Conservation (phyloP, 1,284 basidiomycete species). For the Ceratobasidium sp. region DNA sequence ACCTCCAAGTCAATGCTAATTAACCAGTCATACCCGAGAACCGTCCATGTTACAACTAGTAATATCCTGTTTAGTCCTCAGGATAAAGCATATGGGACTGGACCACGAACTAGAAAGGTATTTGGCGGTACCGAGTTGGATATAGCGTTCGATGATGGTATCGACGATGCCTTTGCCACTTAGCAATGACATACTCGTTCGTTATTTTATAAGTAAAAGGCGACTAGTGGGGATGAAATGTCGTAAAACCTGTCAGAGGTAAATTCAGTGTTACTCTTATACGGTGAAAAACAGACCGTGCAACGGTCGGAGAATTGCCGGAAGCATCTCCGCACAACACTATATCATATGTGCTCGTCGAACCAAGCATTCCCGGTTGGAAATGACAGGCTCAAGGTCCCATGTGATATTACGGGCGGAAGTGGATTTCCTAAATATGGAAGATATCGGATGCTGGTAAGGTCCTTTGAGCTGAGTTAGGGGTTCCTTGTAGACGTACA, state of each 20-base stretch:
- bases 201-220: neutral
- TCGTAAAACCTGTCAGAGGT: neutral
- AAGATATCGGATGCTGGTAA: too few relatives aligned
- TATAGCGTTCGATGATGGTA: neutral
- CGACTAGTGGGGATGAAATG: neutral
- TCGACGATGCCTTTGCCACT: neutral
- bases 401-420: too few relatives aligned
- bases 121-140: slow-evolving; percentile 1
- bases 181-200: neutral
- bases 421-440: too few relatives aligned
- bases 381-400: too few relatives aligned
- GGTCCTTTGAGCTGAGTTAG: too few relatives aligned
- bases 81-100: neutral
- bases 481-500: too few relatives aligned
- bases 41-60: slow-evolving; percentile 22
- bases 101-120: slow-evolving; percentile 4
- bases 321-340: too few relatives aligned
- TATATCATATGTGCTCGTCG: too few relatives aligned
- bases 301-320: too few relatives aligned
- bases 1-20: slow-evolving; percentile 25
- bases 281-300: neutral
- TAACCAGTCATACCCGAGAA: slow-evolving; percentile 28
- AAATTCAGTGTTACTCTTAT: neutral
- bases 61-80: neutral
- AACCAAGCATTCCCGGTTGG: too few relatives aligned